Conservation (phyloP, 768 basidiomycete genomes). For the Gloeostereum incarnatum region DNA sequence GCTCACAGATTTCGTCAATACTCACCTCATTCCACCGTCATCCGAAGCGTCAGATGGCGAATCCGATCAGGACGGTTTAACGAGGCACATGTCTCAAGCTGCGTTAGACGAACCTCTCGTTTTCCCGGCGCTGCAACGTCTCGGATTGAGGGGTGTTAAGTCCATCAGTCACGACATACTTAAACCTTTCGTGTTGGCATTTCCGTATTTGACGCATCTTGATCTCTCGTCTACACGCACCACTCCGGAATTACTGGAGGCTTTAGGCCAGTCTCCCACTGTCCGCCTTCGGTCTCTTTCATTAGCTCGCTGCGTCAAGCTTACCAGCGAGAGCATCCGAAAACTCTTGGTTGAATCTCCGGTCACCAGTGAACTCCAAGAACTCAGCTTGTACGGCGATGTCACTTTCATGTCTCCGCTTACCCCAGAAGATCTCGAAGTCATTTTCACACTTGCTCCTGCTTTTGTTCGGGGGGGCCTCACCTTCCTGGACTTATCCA, state of each 20-base stretch:
- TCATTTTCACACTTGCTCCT: slow-evolving; percentile 66
- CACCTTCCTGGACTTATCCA: slow-evolving; percentile 86
- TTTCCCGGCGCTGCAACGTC: slow-evolving; percentile 66
- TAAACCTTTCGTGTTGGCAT: slow-evolving; percentile 66
- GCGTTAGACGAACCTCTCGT: slow-evolving; percentile 39
- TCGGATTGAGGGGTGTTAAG: slow-evolving; percentile 77
- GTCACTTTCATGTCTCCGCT: slow-evolving; percentile 73
- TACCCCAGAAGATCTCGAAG: slow-evolving; percentile 49
- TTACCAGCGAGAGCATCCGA: slow-evolving; percentile 73
- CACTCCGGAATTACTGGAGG: slow-evolving; percentile 62
- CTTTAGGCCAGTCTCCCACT: slow-evolving; percentile 53
- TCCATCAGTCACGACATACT: slow-evolving; percentile 64
- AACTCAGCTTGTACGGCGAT: slow-evolving; percentile 88
- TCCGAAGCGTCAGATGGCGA: slow-evolving; percentile 26
- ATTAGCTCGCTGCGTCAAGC: slow-evolving; percentile 75
- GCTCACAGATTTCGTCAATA: slow-evolving; percentile 72
- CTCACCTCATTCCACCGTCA: slow-evolving; percentile 39
- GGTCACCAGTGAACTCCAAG: slow-evolving; percentile 50
- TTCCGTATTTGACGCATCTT: slow-evolving; percentile 82
- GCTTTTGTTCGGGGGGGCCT: slow-evolving; percentile 71
- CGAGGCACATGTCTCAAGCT: not conserved
- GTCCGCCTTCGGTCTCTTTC: slow-evolving; percentile 72
- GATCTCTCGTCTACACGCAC: slow-evolving; percentile 88
- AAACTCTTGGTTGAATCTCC: slow-evolving; percentile 63
- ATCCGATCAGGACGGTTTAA: not conserved